Percentiles rank a stretch among this genome's conserved stretches.
These are phyloP conservation scores for Kodamaea restingae DNA, from an alignment of 805 yeast species.

Conservation along the genomic window DNA sequence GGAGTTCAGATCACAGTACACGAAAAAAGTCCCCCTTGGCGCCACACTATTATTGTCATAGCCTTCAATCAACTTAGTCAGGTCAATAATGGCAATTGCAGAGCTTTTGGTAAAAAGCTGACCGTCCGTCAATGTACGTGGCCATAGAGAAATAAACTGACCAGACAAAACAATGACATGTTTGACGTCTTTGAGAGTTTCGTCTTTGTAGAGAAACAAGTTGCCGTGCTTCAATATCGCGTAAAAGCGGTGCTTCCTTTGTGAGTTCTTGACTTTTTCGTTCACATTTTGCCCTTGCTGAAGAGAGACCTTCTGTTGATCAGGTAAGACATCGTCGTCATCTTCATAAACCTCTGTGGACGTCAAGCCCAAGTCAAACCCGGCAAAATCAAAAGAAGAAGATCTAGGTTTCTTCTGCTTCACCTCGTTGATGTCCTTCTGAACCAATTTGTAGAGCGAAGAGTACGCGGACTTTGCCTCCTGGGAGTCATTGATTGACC, in stretches of 20 bases:
- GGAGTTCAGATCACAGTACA: constrained; percentile 72
- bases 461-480: constrained; percentile 55
- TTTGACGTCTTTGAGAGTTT: constrained; percentile 56
- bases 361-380: constrained; percentile 5
- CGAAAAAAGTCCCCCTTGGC: constrained; percentile 47
- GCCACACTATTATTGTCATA: constrained; percentile 16
- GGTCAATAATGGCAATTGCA: constrained; percentile 67
- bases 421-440: constrained; percentile 19
- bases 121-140: constrained; percentile 67
- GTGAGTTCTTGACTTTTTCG: constrained; percentile 18
- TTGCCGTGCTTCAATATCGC: constrained; percentile 84
- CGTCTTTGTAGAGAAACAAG: constrained; percentile 76
- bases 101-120: constrained; percentile 76
- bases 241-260: constrained; percentile 56
- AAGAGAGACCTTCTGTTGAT: constrained; percentile 5
- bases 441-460: constrained; percentile 55
- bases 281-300: neutral
- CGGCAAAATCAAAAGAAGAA: constrained; percentile 10
- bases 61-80: constrained; percentile 7
- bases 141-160: constrained; percentile 79
- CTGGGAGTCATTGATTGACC: constrained; percentile 35
- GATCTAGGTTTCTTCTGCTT: constrained; percentile 8
- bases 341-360: constrained; percentile 1
- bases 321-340: constrained; percentile 2
- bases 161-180: constrained; percentile 77